Percentiles rank a stretch among this genome's conserved stretches.
Evolutionary conservation across 768 basidiomycete species (phyloP).

Genomic region (Russula sp.): DNA sequence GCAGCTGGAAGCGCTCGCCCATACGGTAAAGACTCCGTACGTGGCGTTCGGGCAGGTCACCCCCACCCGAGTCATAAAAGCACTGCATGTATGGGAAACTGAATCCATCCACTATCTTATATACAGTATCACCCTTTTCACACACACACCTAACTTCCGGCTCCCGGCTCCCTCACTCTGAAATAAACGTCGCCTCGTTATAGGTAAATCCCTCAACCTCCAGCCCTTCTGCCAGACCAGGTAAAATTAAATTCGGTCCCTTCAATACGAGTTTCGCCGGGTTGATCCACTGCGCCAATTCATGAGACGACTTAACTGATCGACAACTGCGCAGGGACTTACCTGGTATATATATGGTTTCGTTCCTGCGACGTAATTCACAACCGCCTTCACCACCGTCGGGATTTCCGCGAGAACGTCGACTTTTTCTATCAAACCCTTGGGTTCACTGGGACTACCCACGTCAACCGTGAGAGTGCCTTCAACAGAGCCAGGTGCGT

Average conservation of each 20-base stretch:
- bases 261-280: constrained; percentile 49
- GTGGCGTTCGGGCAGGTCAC: neutral
- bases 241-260: constrained; percentile 42
- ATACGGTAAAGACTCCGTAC: neutral
- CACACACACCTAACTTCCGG: neutral
- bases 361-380: constrained; percentile 89
- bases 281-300: constrained; percentile 53
- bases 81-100: neutral
- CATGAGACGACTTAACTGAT: neutral
- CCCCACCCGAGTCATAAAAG: neutral
- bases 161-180: constrained; percentile 36
- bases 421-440: constrained; percentile 86
- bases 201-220: constrained; percentile 70
- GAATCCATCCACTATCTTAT: neutral
- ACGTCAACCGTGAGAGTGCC: constrained; percentile 58
- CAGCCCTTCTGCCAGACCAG: constrained; percentile 41
- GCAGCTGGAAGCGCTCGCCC: too few relatives aligned
- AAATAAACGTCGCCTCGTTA: constrained; percentile 91
- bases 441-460: constrained; percentile 54
- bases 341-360: constrained; percentile 96
- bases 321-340: constrained; percentile 32
- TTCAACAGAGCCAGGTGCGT: constrained; percentile 51
- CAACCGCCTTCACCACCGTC: constrained; percentile 83
- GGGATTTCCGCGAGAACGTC: constrained; percentile 96
- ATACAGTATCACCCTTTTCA: too few relatives aligned